phyloP scores from a whole-genome alignment of 495 filamentous ascomycete genomes.

The Aspergillus incahuasiensis region DNA sequence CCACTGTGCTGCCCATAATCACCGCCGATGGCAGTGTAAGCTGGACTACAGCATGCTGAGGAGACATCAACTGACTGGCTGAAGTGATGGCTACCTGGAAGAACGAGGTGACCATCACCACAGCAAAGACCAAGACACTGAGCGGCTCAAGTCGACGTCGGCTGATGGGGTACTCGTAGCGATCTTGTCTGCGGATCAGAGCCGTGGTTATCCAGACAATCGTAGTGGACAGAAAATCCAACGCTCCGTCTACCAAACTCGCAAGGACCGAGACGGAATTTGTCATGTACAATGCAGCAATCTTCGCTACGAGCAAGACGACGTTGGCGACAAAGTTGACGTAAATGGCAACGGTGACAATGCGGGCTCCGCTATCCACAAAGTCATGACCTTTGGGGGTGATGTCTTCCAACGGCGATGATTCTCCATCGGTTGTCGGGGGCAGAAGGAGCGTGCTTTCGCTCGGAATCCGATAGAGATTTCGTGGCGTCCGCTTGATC shows the following conservation, averaged over 20 bases:
- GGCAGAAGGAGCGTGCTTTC: constrained; percentile 63
- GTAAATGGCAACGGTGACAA: constrained; percentile 77
- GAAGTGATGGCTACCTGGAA: constrained; percentile 77
- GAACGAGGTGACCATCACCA: constrained; percentile 86
- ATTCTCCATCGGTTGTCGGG: constrained; percentile 28
- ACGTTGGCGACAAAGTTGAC: constrained; percentile 83
- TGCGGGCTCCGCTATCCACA: constrained; percentile 58
- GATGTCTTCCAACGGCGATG: constrained; percentile 27
- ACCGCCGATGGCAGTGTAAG: constrained; percentile 67
- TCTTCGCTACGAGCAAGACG: constrained; percentile 71
- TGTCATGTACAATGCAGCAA: constrained; percentile 71
- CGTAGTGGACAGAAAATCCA: constrained; percentile 82
- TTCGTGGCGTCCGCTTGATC: constrained; percentile 73
- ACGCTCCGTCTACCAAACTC: constrained; percentile 78
- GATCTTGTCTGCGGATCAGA: constrained; percentile 69
- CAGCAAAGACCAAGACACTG: constrained; percentile 74
- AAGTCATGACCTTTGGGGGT: constrained; percentile 44
- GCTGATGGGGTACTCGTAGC: constrained; percentile 79
- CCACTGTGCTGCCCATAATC: constrained; percentile 78
- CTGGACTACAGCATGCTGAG: constrained; percentile 63
- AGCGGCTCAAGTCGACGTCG: constrained; percentile 71
- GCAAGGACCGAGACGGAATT: constrained; percentile 85
- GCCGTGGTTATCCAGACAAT: constrained; percentile 81
- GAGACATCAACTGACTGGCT: constrained; percentile 56
- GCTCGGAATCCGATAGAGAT: constrained; percentile 69